Conservation (phyloP, 2,329 filamentous ascomycete species). For the Chaetomium sp. region DNA sequence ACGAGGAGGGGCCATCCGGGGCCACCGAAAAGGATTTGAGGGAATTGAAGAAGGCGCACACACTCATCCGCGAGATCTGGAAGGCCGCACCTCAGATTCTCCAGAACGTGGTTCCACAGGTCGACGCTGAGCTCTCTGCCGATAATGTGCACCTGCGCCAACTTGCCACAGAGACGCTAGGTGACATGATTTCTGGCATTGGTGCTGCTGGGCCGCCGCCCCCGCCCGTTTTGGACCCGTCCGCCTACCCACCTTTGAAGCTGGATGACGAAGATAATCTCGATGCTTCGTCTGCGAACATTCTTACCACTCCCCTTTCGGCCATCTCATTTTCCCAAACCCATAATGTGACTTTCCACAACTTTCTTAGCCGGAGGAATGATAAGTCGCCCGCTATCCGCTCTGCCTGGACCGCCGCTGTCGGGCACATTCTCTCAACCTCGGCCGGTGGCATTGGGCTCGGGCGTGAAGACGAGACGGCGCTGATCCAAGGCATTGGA, state of each 20-base stretch:
- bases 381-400: conserved; percentile 82
- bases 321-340: conserved; percentile 85
- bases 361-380: conserved; percentile 75
- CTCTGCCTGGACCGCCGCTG: conserved; percentile 76
- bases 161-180: conserved; percentile 87
- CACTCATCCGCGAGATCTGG: conserved; percentile 87
- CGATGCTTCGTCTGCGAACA: conserved; percentile 46
- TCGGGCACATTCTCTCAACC: conserved; percentile 82
- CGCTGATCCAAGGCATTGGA: conserved; percentile 65
- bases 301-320: conserved; percentile 75
- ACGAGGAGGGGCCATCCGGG: conserved; percentile 52
- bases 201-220: conserved; percentile 82
- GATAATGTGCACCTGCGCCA: conserved; percentile 82
- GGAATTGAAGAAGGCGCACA: conserved; percentile 84
- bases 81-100: conserved; percentile 81
- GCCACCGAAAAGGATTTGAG: conserved; percentile 78
- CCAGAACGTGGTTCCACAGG: conserved; percentile 85
- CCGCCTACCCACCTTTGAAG: conserved; percentile 73
- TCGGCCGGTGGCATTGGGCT: conserved; percentile 85
- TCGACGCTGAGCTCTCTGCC: conserved; percentile 85
- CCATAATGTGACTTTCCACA: conserved; percentile 71
- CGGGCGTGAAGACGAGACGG: conserved; percentile 71
- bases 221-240: conserved; percentile 65
- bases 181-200: conserved; percentile 90
- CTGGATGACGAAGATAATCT: conserved; percentile 49